Evolutionary conservation across 768 basidiomycete genomes (phyloP), one percentile per base, ranked within the genome.

Genomic region (Tricholoma flavovirens): DNA sequence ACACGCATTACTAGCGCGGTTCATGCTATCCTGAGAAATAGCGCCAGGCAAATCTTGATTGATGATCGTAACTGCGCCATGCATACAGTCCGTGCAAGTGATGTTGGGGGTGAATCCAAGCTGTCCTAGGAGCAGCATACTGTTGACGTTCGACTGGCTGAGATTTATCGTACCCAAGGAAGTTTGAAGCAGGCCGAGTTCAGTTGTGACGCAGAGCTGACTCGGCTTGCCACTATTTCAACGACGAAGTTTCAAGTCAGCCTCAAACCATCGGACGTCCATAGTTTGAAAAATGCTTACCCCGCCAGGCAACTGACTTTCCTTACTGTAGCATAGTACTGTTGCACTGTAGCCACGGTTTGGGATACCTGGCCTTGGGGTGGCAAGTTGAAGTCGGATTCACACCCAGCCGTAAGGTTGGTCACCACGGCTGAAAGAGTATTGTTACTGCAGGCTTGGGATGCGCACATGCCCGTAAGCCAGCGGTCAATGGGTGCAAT

Each of bases 281-380:
- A 38, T 24, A 19, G 17, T 30, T 8, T 29, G n/a, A 30, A 49
- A 3, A 11, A 24, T 2, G 72, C 80, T 63, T 56, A 86, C 85
- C 85, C 81, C 54, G 79, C 73, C 64, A 85, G 66, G 62, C 84
- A 87, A 4, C 66, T 73, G 8, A 81, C 64, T 57, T 80, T 62
- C 46, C 83, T 74, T 12, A 70, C 67, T 11, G 76, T 70, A 6
- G 82, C 78, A 62, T 84, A 87, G 19, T 64, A 67, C 35, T 58
- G 51, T 59, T 80, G 70, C 8, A 80, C 75, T 19, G 69, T 56
- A 30, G 61, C 58, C 38, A 69, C 64, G 6, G 66, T 60, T 17
- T 59, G 55, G 12, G 62, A 51, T 9, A 67, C 46, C 15, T 62
- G 64, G 8, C 7, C 32, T 9, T 36, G 40, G 6, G 51, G 19